Conservation (phyloP, 139 green algal genomes). For the Chlorella sp. region DNA sequence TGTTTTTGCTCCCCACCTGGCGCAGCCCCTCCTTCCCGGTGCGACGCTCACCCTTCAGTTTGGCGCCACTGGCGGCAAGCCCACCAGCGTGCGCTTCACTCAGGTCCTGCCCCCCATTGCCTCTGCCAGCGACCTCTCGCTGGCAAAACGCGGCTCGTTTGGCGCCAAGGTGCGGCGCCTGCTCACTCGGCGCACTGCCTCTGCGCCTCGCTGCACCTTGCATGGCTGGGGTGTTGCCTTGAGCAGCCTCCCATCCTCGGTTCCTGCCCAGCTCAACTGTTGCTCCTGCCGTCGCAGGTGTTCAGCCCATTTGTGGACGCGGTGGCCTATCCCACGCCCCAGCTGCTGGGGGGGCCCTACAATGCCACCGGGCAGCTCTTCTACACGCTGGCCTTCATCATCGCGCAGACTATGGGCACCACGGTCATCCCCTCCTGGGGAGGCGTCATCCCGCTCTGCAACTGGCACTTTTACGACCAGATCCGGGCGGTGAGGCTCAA, state of each 20-base stretch:
- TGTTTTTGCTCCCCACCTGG: no score
- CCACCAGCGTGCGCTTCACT: background rate
- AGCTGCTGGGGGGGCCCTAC: background rate
- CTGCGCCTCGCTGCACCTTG: no score
- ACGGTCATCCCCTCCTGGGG: constrained; percentile 9
- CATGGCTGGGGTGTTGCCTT: no score
- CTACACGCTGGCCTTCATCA: constrained; percentile 23
- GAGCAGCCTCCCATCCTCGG: no score
- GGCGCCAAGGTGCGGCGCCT: no score
- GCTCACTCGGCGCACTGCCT: no score
- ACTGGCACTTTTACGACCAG: constrained; percentile 18
- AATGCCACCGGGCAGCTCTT: constrained; percentile 3
- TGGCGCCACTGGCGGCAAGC: background rate
- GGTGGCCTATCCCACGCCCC: constrained; percentile 2
- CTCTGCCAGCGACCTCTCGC: constrained; percentile 13
- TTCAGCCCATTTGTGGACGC: constrained; percentile 13
- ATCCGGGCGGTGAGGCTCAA: background rate
- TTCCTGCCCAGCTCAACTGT: no score
- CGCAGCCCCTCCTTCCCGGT: no score
- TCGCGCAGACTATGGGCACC: no score
- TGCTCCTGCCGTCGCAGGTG: background rate
- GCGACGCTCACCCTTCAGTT: background rate
- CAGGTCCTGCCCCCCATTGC: constrained; percentile 14
- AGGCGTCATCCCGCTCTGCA: background rate
- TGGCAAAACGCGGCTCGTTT: constrained; percentile 1